Evolutionary conservation across 2,329 filamentous ascomycete genomes (phyloP).

Genomic region (Paramyrothecium roridum): DNA sequence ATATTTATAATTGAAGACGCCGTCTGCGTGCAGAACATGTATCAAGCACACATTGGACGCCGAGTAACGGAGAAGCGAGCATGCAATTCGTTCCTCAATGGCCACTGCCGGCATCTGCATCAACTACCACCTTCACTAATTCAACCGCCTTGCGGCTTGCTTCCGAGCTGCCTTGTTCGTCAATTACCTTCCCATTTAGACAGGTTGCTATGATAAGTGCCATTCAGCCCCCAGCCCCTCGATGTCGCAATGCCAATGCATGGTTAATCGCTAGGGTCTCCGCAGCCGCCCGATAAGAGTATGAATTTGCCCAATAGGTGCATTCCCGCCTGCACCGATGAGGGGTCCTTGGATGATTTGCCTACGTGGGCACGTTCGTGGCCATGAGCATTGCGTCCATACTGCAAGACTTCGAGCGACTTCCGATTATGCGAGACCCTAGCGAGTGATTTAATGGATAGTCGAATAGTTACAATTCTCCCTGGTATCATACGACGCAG

Average conservation of each 20-base stretch:
- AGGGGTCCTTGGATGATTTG: background rate
- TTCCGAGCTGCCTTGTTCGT: slow-evolving; percentile 1
- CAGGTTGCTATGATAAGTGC: slow-evolving; percentile 1
- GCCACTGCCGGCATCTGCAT: background rate
- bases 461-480: background rate
- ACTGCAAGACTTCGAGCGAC: too few species aligned
- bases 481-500: background rate
- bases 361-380: background rate
- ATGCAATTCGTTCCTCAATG: background rate
- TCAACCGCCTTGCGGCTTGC: background rate
- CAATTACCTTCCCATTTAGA: background rate
- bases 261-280: background rate
- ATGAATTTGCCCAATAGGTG: background rate
- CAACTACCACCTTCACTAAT: slow-evolving; percentile 1
- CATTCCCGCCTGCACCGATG: background rate
- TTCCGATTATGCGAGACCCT: too few species aligned
- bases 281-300: background rate
- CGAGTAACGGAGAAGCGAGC: background rate
- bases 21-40: background rate
- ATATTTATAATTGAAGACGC: background rate
- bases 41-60: background rate
- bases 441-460: too few species aligned
- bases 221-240: background rate
- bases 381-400: background rate
- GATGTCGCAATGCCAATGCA: background rate